Base-by-base conservation (phyloP, 805 yeast species). In the Candida railenensis region DNA sequence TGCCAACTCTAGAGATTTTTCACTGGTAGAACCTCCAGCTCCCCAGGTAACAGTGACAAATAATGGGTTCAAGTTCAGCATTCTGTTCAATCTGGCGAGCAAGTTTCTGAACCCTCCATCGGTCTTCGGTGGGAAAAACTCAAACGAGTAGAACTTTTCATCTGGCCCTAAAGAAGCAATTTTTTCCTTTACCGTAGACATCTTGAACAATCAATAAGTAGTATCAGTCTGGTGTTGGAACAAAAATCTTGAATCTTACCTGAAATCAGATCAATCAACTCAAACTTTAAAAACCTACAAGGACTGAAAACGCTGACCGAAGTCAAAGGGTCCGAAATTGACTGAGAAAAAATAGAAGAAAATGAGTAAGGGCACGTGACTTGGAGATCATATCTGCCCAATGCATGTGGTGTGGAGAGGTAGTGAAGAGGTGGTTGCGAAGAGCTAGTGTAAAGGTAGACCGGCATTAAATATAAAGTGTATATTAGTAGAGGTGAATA, bases 41-140 rank as follows among this genome's bases (percentile, higher is more conserved):
- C 98, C 99, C 97, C 98, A 94, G 0, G 99, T 94, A 12, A 94
- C 86, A 2, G 96, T 89, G 45, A 92, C 84, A 62, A 94, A 95
- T 14, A 85, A 70, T 2, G 98, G 98, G 47, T 90, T 91, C 51
- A 94, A 69, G 2, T 86, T 85, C 52, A 88, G 82, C 91, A 94
- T 85, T 58, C 99, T 83, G 58, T 81, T 82, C 67, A 94, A 80
- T 66, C 99, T 85, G 22, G 91, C 89, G 42, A 87, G 73, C 51
- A 94, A 70, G 66, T 94, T 94, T 52, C 86, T 77, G 62, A 87
- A 78, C 54, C 98, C 99, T 59, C 82, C 72, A 59, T 87, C 91
- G 0, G 99, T 94, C 66, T 94, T 90, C 20, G 99, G 99, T 4
- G 99, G 99, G 70, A 94, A 94, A 65, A 94, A 94, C 72, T 94